phyloP scores from a whole-genome alignment of 2,329 filamentous ascomycete genomes.

The Pseudogymnoascus sp. region DNA sequence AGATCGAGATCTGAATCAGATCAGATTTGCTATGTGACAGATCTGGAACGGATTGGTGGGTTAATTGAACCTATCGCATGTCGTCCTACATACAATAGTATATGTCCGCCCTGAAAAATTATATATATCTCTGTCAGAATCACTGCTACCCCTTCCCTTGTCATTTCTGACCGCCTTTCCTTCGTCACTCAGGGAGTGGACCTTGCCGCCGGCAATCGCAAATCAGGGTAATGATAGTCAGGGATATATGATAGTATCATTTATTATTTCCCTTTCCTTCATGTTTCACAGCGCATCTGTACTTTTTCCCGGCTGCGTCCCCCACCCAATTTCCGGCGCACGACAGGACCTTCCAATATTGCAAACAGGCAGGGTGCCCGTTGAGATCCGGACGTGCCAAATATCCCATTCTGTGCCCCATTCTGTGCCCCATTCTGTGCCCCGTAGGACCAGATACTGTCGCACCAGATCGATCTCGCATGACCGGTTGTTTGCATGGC shows the following conservation, averaged over 20 bases:
- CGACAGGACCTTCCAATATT: background rate
- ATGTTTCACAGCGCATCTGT: conserved; percentile 6
- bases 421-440: background rate
- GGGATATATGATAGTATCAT: background rate
- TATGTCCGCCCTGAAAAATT: background rate
- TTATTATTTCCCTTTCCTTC: background rate
- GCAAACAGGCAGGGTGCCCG: conserved; percentile 2
- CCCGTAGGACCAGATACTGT: conserved; percentile 6
- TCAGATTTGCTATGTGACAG: conserved; percentile 7
- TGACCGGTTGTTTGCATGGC: conserved; percentile 6
- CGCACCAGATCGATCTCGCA: conserved; percentile 10
- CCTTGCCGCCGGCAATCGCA: background rate
- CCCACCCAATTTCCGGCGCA: conserved; percentile 9
- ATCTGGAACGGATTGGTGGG: conserved; percentile 1
- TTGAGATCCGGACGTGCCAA: conserved; percentile 5
- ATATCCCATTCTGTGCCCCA: background rate
- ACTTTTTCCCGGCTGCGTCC: conserved; percentile 1
- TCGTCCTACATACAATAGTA: background rate
- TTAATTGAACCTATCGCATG: background rate
- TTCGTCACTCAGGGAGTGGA: conserved; percentile 1
- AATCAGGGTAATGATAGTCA: conserved; percentile 4
- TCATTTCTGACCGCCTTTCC: conserved; percentile 8
- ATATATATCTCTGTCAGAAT: background rate
- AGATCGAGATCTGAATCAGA: conserved; percentile 9
- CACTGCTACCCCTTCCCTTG: background rate